phyloP scores from a whole-genome alignment of 495 filamentous ascomycete genomes.

The Podospora pseudocomata region DNA sequence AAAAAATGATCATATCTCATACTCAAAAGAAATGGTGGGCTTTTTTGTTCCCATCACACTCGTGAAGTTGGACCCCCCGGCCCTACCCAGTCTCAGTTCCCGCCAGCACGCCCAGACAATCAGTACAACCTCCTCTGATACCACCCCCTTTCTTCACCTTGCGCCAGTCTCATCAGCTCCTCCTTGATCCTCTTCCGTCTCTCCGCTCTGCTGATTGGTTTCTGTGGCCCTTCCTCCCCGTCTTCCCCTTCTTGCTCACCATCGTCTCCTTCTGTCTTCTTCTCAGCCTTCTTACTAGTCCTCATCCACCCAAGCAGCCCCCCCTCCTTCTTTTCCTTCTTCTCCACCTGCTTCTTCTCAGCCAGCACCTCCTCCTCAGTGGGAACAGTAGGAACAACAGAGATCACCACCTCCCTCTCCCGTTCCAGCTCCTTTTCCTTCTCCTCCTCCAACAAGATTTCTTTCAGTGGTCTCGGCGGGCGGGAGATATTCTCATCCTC shows the following conservation, averaged over 20 bases:
- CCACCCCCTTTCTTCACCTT: constrained; percentile 38
- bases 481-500: constrained; percentile 3
- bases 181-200: constrained; percentile 50
- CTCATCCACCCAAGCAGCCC: not conserved
- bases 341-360: not conserved
- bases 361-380: constrained; percentile 12
- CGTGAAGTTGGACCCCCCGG: not conserved
- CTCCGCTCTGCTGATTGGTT: constrained; percentile 44
- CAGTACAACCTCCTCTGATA: constrained; percentile 48
- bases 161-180: constrained; percentile 44
- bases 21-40: not conserved
- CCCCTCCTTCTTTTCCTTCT: not conserved
- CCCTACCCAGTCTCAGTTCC: not conserved
- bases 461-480: not conserved
- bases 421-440: constrained; percentile 22
- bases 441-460: not conserved
- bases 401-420: constrained; percentile 32
- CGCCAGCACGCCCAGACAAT: not conserved
- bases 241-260: constrained; percentile 16
- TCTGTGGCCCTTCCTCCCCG: constrained; percentile 21
- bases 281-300: not conserved
- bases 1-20: not conserved
- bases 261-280: not conserved
- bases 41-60: no score
- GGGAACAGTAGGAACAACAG: constrained; percentile 23